These are phyloP conservation scores for Penicillium aurantiogriseum DNA, from an alignment of 2,329 filamentous ascomycete species.

Conservation along the genomic window DNA sequence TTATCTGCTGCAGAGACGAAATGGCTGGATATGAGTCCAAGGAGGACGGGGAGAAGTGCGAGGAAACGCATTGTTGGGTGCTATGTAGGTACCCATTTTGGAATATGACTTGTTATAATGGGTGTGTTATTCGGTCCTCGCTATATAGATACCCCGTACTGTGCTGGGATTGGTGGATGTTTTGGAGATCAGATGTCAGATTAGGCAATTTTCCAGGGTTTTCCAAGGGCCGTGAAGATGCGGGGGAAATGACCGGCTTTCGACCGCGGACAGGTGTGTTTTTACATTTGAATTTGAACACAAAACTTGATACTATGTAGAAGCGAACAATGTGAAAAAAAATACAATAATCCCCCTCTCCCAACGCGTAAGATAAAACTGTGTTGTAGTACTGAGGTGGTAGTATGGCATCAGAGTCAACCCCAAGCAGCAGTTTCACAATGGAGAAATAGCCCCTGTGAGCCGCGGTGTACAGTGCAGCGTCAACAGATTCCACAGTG, in stretches of 20 bases:
- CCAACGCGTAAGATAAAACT: too few relatives aligned
- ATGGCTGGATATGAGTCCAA: conserved; percentile 9
- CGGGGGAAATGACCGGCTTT: conserved; percentile 1
- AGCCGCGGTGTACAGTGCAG: too few relatives aligned
- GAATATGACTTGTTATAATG: background rate
- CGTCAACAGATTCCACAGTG: too few relatives aligned
- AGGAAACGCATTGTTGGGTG: conserved; percentile 21
- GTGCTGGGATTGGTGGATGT: conserved; percentile 30
- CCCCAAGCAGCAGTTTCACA: too few relatives aligned
- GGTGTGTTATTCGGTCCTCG: conserved; percentile 22
- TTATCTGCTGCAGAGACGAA: conserved; percentile 36
- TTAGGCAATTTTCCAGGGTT: conserved; percentile 20
- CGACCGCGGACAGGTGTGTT: too few relatives aligned
- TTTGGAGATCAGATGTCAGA: conserved; percentile 13
- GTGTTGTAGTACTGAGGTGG: too few relatives aligned
- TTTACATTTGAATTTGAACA: background rate
- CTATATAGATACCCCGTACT: conserved; percentile 21
- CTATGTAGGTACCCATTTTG: background rate
- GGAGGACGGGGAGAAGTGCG: conserved; percentile 15
- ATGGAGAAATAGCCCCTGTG: too few relatives aligned
- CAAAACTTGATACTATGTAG: too few relatives aligned
- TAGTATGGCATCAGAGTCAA: too few relatives aligned
- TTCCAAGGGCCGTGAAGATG: conserved; percentile 8
- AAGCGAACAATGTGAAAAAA: too few relatives aligned
- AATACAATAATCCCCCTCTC: too few relatives aligned